phyloP scores from a whole-genome alignment of 2,329 filamentous ascomycete species.

The Zymoseptoria pseudotritici region DNA sequence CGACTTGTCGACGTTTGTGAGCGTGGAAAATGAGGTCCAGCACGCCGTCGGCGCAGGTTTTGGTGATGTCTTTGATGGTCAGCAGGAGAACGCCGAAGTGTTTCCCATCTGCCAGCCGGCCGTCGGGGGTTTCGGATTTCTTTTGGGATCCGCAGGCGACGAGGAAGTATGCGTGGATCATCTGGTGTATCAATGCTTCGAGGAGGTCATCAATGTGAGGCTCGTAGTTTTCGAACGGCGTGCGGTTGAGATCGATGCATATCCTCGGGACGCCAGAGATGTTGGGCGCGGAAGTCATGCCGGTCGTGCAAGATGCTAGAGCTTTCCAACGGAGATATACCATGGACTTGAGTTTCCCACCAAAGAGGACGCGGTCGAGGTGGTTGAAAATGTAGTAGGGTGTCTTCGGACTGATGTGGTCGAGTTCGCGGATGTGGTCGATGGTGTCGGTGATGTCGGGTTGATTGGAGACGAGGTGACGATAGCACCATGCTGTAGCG shows the following conservation, averaged over 20 bases:
- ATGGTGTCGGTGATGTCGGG: slow-evolving; percentile 22
- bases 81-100: slow-evolving; percentile 36
- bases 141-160: slow-evolving; percentile 34
- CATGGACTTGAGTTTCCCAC: slow-evolving; percentile 31
- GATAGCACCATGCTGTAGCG: slow-evolving; percentile 34
- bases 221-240: slow-evolving; percentile 21
- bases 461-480: slow-evolving; percentile 24
- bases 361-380: slow-evolving; percentile 33
- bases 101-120: slow-evolving; percentile 31
- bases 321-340: slow-evolving; percentile 30
- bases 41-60: slow-evolving; percentile 18
- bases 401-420: slow-evolving; percentile 20
- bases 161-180: slow-evolving; percentile 41
- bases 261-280: slow-evolving; percentile 25
- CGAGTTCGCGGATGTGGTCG: slow-evolving; percentile 18
- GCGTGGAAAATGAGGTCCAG: slow-evolving; percentile 31
- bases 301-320: slow-evolving; percentile 25
- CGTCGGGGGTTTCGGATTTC: slow-evolving; percentile 26
- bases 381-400: slow-evolving; percentile 32
- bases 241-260: slow-evolving; percentile 29
- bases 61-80: slow-evolving; percentile 31
- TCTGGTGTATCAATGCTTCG: slow-evolving; percentile 36
- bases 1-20: slow-evolving; percentile 11
- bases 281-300: slow-evolving; percentile 31
- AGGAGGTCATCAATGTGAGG: slow-evolving; percentile 29